Evolutionary conservation across 1,139 yeast genomes (phyloP), one percentile per base, ranked within the genome.

Genomic region (Magnusiomyces paraingens): DNA sequence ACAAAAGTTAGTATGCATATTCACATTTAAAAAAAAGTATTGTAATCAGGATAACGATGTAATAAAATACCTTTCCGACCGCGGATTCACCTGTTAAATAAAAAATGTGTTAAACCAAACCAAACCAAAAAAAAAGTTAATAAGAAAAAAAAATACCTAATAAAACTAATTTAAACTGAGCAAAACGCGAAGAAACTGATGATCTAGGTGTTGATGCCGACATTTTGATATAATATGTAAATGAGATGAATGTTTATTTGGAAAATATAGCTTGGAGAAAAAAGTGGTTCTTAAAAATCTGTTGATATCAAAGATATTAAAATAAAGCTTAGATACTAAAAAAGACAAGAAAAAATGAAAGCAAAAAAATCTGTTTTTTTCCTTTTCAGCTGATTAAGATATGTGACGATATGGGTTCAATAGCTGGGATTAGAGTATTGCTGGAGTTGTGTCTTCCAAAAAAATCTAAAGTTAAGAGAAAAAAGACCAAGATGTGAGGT

Each of bases 151-250:
- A 26, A 73, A 41, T 63, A 70, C 75, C 87, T 43, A 91, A 76
- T 51, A 91, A 78, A 3, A 91, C 99, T 54, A 93, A 78, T 70
- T 93, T 93, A 68, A 91, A 84, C 70, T 84, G 90, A 22, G 79
- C 82, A 64, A 77, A 77, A 49, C 77, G 68, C 45, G 68, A 59
- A 14, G 71, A 59, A 5, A 70, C 60, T 18, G 73, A 66, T 12
- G 68, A 61, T 50, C 72, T 63, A 42, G 72, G 72, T 17, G 71
- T 66, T 40, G 62, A 6, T 26, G 17, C 29, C 2, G 20, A 54
- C 62, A 58, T 60, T 45, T 8, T 52, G 49, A 20, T 35, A 20
- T 35, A 6, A 17, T 40, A 3, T 40, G 43, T 40, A n/a, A 40
- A 21, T 40, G 43, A n/a, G 6, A n/a, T 40, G 22, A 40, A 2